Conservation (phyloP, 257 asterid species). For the Solanum stenotomum region DNA sequence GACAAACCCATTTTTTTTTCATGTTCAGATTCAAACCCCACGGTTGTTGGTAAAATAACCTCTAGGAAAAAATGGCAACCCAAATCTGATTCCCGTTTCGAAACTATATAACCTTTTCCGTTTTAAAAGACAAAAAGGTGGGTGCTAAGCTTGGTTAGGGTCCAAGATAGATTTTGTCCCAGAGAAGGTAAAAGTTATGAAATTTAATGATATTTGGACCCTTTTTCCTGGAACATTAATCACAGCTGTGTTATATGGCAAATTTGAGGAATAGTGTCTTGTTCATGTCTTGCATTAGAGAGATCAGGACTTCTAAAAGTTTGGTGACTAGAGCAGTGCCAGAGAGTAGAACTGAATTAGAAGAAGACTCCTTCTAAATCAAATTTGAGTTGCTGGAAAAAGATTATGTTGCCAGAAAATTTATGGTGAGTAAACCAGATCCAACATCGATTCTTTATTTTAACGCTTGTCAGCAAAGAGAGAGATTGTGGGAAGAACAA, state of each 20-base stretch:
- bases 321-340: background rate
- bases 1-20: background rate
- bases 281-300: background rate
- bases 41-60: background rate
- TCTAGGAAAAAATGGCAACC: background rate
- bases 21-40: background rate
- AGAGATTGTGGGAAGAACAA: background rate
- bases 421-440: background rate
- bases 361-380: background rate
- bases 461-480: background rate
- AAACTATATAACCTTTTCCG: background rate
- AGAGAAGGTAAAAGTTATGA: background rate
- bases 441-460: background rate
- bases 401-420: background rate
- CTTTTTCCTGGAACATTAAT: background rate
- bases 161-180: background rate
- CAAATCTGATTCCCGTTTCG: background rate
- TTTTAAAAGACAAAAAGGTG: background rate
- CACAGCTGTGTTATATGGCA: background rate
- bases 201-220: background rate
- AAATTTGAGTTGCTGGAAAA: background rate
- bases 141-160: background rate
- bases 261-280: background rate
- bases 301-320: background rate
- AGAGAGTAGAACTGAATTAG: background rate